Evolutionary conservation across 2,329 filamentous ascomycete species (phyloP), one percentile per base, ranked within the genome.

Genomic region (Samsoniella hepiali): DNA sequence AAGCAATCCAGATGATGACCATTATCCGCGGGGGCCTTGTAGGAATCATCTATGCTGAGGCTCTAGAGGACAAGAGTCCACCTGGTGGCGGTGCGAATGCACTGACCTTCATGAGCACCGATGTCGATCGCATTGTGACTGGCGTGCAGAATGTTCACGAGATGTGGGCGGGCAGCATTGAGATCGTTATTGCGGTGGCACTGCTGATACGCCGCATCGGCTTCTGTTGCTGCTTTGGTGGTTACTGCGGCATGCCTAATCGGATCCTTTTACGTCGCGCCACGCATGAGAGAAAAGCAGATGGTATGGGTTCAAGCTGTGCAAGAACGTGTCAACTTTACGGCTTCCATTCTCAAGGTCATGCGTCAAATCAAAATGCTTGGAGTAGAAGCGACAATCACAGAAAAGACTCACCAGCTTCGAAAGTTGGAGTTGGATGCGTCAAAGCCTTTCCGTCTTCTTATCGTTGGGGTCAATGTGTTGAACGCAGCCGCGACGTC

Each of bases 1-100:
- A 58, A 58, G 49, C 56, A 13, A 49, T 58, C 32, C 56, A 40
- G 22, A 58, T 58, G 56, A 58, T 58, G 56, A 58, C 56, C 27
- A 38, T 36, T 13, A 49, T 50, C 4, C 56, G 56, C 22, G 56
- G 56, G 11, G 40, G 56, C n/a, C 34, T 58, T 36, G 5, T 58
- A 31, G 56, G 56, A 58, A 47, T 31, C 3, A 58, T 58, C 5
- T 58, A 49, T 8, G 44, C 56, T 15, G n/a, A 50, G 3, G 31
- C 17, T 5, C 56, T 58, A 1, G 32, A 38, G 17, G 42, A 58
- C 31, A 58, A 38, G 9, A 27, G 34, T 9, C 11, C 2, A 50
- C 10, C 32, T 13, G 17, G 29, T 15, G 7, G 3, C 45, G 31
- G 17, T 27, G 56, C 42, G 31, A 38, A 22, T 58, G 45, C 44